Conservation (phyloP, 2,329 filamentous ascomycete species). For the Hypoxylon sp. region DNA sequence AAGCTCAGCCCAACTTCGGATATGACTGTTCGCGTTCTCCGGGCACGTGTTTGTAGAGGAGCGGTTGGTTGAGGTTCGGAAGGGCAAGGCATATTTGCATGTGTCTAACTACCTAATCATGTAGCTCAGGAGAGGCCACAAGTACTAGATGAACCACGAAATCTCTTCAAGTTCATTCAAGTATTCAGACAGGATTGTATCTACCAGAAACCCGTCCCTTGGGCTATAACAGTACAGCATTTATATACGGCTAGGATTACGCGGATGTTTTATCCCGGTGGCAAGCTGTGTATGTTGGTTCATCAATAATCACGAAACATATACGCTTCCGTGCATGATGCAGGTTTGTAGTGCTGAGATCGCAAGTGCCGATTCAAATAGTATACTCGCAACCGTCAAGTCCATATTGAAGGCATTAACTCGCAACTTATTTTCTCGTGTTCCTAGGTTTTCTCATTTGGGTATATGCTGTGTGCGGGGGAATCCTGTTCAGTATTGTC, state of each 20-base stretch:
- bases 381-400: background rate
- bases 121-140: background rate
- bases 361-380: slow-evolving; percentile 13
- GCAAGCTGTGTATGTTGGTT: background rate
- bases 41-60: background rate
- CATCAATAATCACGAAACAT: slow-evolving; percentile 14
- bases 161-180: background rate
- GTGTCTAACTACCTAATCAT: background rate
- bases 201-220: background rate
- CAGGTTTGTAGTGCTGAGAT: background rate
- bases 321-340: background rate
- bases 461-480: slow-evolving; percentile 18
- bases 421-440: slow-evolving; percentile 6
- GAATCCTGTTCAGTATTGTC: slow-evolving; percentile 1
- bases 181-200: background rate
- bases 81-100: background rate
- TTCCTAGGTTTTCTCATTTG: slow-evolving; percentile 12
- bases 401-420: slow-evolving; percentile 11
- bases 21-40: background rate
- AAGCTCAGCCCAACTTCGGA: background rate
- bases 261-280: background rate
- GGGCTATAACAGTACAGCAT: background rate
- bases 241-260: slow-evolving; percentile 4
- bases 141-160: background rate
- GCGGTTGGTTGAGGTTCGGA: background rate